Conservation (phyloP, 2,329 filamentous ascomycete species). For the Orbilia blumenaviensis region DNA sequence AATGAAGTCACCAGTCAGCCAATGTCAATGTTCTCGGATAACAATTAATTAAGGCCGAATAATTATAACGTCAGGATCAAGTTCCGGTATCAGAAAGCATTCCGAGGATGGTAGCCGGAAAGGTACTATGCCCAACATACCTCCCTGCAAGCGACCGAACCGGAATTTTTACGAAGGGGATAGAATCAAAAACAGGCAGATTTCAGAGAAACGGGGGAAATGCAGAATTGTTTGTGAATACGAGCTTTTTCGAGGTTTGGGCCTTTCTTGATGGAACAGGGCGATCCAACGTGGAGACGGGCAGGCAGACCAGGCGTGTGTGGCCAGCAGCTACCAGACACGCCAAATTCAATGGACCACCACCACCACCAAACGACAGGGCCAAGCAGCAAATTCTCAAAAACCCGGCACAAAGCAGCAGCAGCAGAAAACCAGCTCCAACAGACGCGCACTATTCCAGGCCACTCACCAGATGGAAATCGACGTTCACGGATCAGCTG, state of each 20-base stretch:
- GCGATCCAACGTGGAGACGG: conserved; percentile 32
- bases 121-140: conserved; percentile 25
- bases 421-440: conserved; percentile 33
- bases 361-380: not conserved
- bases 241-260: not conserved
- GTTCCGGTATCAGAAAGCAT: conserved; percentile 6
- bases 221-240: not conserved
- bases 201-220: conserved; percentile 12
- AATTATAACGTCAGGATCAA: not conserved
- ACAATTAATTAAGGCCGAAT: not conserved
- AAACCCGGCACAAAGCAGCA: conserved; percentile 6
- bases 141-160: conserved; percentile 18
- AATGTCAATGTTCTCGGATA: conserved; percentile 45
- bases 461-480: conserved; percentile 51
- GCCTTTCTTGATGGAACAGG: conserved; percentile 2
- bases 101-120: not conserved
- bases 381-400: not conserved
- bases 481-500: conserved; percentile 53
- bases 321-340: not conserved
- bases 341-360: conserved; percentile 1
- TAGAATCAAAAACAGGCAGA: not conserved
- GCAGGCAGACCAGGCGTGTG: too few relatives aligned
- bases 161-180: conserved; percentile 10
- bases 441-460: conserved; percentile 35
- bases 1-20: conserved; percentile 50